phyloP scores from a whole-genome alignment of 345 rosid species.

The Excoecaria agallocha region DNA sequence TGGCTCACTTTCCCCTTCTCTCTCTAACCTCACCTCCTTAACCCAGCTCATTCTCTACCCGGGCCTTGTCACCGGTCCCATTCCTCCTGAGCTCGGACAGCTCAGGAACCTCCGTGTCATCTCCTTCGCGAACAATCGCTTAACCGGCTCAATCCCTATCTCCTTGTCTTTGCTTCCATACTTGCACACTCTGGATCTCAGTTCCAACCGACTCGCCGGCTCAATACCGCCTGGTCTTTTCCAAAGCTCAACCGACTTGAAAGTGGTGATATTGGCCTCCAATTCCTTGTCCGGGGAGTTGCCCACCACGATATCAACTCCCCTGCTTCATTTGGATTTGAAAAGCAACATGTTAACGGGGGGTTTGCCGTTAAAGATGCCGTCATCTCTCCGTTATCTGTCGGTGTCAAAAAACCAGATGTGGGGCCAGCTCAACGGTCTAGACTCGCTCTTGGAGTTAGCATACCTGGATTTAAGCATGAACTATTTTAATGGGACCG shows the following conservation, averaged over 20 bases:
- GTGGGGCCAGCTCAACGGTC: conserved; percentile 62
- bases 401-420: conserved; percentile 53
- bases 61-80: conserved; percentile 76
- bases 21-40: conserved; percentile 54
- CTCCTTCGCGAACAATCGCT: conserved; percentile 69
- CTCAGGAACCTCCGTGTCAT: conserved; percentile 61
- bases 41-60: conserved; percentile 77
- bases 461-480: conserved; percentile 72
- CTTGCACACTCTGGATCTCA: conserved; percentile 80
- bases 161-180: conserved; percentile 45
- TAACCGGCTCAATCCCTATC: conserved; percentile 66
- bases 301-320: conserved; percentile 34
- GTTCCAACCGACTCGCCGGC: conserved; percentile 69
- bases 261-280: conserved; percentile 53
- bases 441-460: conserved; percentile 46
- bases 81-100: conserved; percentile 55
- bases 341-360: conserved; percentile 55
- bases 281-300: conserved; percentile 49
- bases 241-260: conserved; percentile 7
- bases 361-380: conserved; percentile 45
- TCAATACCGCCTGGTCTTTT: conserved; percentile 46
- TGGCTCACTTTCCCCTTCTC: conserved; percentile 64
- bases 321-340: conserved; percentile 67
- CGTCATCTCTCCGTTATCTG: conserved; percentile 67
- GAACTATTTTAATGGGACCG: conserved; percentile 69